A percentile compares a stretch with the other conserved stretches of the same genome.
phyloP scores from a whole-genome alignment of 345 rosid species.

The Microcos paniculata region DNA sequence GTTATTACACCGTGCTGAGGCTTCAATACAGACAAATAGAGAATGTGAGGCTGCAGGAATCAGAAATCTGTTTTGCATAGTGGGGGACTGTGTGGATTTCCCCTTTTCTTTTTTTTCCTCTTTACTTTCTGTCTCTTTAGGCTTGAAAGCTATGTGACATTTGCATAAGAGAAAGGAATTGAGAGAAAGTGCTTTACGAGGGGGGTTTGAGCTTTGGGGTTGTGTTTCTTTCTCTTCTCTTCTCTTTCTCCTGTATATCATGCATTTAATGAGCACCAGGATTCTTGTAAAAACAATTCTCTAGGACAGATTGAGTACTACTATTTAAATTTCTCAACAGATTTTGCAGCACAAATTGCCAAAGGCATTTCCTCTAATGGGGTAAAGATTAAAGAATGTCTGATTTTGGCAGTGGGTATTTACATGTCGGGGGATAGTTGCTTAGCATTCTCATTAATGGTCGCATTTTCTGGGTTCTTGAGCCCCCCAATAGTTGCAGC shows the following conservation, averaged over 20 bases:
- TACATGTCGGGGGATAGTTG: not conserved
- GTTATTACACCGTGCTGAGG: not conserved
- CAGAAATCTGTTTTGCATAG: not conserved
- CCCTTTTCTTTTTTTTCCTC: not conserved
- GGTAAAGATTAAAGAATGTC: not conserved
- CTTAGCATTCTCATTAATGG: not conserved
- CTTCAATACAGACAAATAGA: constrained; percentile 1
- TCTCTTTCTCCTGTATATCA: not conserved
- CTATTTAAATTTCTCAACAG: not conserved
- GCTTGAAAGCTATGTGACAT: not conserved
- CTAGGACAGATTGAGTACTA: not conserved
- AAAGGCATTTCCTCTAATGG: not conserved
- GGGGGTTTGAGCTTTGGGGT: not conserved
- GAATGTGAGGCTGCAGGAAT: constrained; percentile 5
- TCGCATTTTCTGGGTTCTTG: not conserved
- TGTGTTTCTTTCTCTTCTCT: not conserved
- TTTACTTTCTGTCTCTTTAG: not conserved
- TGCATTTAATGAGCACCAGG: not conserved
- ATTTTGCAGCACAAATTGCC: not conserved
- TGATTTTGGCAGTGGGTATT: not conserved
- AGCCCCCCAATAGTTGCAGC: not conserved
- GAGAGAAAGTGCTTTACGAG: no score
- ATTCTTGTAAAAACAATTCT: not conserved
- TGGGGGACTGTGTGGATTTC: not conserved
- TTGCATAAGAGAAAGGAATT: not conserved